Percentiles rank a stretch among this genome's conserved stretches.
Evolutionary conservation across 257 asterid species (phyloP).

Genomic region (Ajuga chamaepitys): DNA sequence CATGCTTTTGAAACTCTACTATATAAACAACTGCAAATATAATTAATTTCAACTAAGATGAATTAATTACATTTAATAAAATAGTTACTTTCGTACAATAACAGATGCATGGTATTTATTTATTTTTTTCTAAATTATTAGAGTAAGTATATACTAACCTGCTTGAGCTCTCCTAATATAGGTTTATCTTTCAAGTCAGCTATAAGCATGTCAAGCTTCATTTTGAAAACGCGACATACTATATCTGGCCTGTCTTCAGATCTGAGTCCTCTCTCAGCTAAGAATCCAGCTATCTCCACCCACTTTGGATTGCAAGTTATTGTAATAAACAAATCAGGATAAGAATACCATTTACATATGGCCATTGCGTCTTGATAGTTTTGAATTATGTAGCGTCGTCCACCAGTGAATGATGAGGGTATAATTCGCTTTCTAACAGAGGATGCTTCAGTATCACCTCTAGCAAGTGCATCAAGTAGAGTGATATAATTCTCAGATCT

Average conservation of each 20-base stretch:
- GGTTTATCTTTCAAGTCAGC: neutral
- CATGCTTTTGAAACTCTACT: no score
- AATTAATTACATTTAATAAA: neutral
- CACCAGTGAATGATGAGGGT: neutral
- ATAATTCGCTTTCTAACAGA: neutral
- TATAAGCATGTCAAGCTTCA: neutral
- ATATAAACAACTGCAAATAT: neutral
- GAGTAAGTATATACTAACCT: neutral
- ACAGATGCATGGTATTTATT: no score
- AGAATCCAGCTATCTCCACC: neutral
- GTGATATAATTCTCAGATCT: neutral
- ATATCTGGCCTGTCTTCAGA: neutral
- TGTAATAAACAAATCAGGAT: neutral
- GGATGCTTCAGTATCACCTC: neutral
- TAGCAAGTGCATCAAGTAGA: neutral
- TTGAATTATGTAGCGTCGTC: neutral
- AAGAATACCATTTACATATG: neutral
- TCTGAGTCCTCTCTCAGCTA: neutral
- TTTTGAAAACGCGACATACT: neutral
- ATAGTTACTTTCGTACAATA: neutral
- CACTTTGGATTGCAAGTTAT: neutral
- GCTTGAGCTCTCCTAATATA: neutral
- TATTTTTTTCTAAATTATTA: no score
- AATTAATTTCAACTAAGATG: neutral
- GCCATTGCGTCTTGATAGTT: neutral